Percentiles rank a stretch among this genome's conserved stretches.
Evolutionary conservation across 2,329 filamentous ascomycete species (phyloP).

Genomic region (Rugonectria rugulosa): DNA sequence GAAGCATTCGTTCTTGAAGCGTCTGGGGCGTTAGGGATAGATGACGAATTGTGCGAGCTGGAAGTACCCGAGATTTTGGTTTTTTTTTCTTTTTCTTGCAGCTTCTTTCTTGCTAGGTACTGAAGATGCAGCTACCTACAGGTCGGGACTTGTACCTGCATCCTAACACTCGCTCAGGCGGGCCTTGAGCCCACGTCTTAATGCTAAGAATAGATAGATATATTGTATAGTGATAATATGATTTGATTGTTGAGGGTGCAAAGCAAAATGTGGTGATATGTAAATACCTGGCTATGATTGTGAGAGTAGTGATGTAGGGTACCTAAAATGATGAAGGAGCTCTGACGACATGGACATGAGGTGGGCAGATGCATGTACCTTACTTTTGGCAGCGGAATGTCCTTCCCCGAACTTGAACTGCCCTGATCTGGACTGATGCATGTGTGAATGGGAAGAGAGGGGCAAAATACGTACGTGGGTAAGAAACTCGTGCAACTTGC

Average conservation of each 20-base stretch:
- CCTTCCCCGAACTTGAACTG: constrained; percentile 1
- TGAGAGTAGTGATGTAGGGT: not conserved
- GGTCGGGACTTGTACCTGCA: constrained; percentile 5
- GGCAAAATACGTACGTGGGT: no score
- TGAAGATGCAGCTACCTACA: not conserved
- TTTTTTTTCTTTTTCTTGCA: constrained; percentile 12
- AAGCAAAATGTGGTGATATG: not conserved
- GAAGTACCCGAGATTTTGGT: constrained; percentile 6
- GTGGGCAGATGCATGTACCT: constrained; percentile 5
- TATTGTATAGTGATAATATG: not conserved
- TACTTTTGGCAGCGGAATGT: constrained; percentile 8
- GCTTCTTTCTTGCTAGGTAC: not conserved
- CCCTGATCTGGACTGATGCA: constrained; percentile 7
- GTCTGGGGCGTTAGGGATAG: constrained; percentile 38
- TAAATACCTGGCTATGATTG: not conserved
- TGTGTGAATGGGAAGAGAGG: not conserved
- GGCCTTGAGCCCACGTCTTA: not conserved
- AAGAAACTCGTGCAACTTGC: no score
- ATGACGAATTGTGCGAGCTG: constrained; percentile 22
- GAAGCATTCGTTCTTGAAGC: constrained; percentile 36
- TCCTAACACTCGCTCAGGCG: constrained; percentile 10
- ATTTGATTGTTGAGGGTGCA: not conserved
- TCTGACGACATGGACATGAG: not conserved
- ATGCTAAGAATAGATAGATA: not conserved
- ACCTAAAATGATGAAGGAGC: not conserved